Base-by-base conservation (phyloP, 495 filamentous ascomycete species). In the Aspergillus sparsus region DNA sequence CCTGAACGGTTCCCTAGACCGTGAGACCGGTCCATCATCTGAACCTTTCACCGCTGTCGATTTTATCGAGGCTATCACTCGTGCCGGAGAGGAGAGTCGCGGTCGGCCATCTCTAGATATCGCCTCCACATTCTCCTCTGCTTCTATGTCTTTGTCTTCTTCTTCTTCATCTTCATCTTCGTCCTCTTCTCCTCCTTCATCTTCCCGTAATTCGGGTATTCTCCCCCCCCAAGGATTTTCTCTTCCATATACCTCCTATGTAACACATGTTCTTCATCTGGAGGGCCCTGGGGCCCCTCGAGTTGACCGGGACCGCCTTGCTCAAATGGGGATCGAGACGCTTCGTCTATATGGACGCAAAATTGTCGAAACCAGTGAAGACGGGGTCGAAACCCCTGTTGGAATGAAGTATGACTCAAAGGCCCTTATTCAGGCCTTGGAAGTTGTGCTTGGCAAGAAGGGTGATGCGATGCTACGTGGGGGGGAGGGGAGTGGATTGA, bases 261-360 rank as follows among this genome's bases (percentile, higher is more conserved):
- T 98, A 3, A 96, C 88, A 13, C 92, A 97, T 72, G 70, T 98
- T 9, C 75, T 98, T 9, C 88, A 96, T 64, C 72, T 97, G 7
- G 89, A 92, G 13, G 89, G 89, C 0, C 76, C 77, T 1, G 88
- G 83, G 0, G 85, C 85, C 44, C 94, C 94, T 0, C 68, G 60
- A 10, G 89, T 96, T 3, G 85, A 96, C 64, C 83, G 75, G 49
- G 80, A 80, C 15, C 80, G 83, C 55, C 76, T 97, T 49, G 70
- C 73, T 6, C 69, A 71, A 36, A 73, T 89, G 71, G 92, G 94
- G 0, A 88, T 98, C 45, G 87, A 89, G 63, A 85, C 84, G 21
- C 81, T 96, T 27, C 81, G 82, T 64, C 77, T 93, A 1, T 92
- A 92, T 71, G 93, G 92, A 15, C 79, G 86, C 57, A 87, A 81